Conservation (phyloP, 768 basidiomycete species). For the Dioszegia hungarica region DNA sequence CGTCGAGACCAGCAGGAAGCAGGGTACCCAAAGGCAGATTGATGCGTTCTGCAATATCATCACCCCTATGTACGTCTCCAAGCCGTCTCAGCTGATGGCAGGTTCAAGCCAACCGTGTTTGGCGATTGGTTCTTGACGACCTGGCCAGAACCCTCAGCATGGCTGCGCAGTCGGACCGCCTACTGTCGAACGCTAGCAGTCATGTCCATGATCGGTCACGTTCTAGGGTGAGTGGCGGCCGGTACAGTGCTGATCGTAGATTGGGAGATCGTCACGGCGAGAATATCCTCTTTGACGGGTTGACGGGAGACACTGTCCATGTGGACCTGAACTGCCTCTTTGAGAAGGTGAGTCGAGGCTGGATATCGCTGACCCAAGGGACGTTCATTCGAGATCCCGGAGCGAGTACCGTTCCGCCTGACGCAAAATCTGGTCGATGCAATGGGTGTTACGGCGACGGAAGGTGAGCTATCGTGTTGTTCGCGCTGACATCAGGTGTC, state of each 20-base stretch:
- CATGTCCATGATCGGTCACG: conserved; percentile 98
- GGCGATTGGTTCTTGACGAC: conserved; percentile 97
- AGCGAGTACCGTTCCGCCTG: conserved; percentile 87
- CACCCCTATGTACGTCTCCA: conserved; percentile 56
- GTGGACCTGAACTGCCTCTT: conserved; percentile 98
- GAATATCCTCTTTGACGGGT: conserved; percentile 86
- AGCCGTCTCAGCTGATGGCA: background rate
- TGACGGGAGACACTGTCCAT: conserved; percentile 85
- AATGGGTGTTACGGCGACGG: conserved; percentile 84
- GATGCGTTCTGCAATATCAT: conserved; percentile 53
- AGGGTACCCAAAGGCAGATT: conserved; percentile 31
- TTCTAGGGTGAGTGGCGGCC: conserved; percentile 68
- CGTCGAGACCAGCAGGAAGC: conserved; percentile 34
- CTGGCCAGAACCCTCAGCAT: conserved; percentile 92
- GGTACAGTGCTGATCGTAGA: conserved; percentile 51
- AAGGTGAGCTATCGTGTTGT: conserved; percentile 62
- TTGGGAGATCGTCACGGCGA: conserved; percentile 96
- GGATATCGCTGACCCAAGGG: conserved; percentile 53
- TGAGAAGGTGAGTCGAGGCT: conserved; percentile 64
- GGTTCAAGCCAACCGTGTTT: conserved; percentile 69
- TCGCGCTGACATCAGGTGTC: conserved; percentile 56
- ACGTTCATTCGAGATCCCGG: conserved; percentile 77
- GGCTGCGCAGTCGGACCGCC: conserved; percentile 80
- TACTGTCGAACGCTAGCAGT: conserved; percentile 89
- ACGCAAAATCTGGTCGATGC: conserved; percentile 91